phyloP scores from a whole-genome alignment of 2,329 filamentous ascomycete species.

The Blumeria graminis region DNA sequence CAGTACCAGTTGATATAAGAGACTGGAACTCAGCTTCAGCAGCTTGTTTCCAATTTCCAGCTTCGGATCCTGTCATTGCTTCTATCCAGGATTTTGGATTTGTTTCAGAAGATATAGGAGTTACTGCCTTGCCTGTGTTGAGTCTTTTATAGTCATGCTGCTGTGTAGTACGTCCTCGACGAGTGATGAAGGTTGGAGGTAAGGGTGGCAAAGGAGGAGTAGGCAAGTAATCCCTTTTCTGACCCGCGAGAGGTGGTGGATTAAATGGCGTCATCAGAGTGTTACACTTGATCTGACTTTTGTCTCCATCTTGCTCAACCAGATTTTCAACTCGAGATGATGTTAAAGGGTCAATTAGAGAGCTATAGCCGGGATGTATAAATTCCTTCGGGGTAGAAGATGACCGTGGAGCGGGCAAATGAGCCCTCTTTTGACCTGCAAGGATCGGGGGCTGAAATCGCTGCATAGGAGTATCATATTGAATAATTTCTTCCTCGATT shows the following conservation, averaged over 20 bases:
- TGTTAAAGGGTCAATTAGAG: not conserved
- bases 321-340: not conserved
- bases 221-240: not conserved
- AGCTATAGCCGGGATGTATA: not conserved
- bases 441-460: not conserved
- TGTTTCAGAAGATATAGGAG: not conserved
- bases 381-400: not conserved
- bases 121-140: not conserved
- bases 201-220: not conserved
- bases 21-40: not conserved
- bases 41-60: not conserved
- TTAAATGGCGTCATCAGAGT: not conserved
- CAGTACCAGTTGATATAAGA: not conserved
- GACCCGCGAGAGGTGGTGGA: not conserved
- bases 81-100: not conserved
- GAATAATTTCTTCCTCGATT: not conserved
- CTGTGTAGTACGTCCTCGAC: not conserved
- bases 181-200: not conserved
- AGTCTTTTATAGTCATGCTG: not conserved
- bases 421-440: not conserved
- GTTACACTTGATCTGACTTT: not conserved
- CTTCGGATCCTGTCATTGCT: not conserved
- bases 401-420: not conserved
- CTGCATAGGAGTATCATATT: not conserved
- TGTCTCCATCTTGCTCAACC: not conserved